Evolutionary conservation across 192 early-diverging fungal genomes (phyloP).

Genomic region (Cetraspora pellucida): DNA sequence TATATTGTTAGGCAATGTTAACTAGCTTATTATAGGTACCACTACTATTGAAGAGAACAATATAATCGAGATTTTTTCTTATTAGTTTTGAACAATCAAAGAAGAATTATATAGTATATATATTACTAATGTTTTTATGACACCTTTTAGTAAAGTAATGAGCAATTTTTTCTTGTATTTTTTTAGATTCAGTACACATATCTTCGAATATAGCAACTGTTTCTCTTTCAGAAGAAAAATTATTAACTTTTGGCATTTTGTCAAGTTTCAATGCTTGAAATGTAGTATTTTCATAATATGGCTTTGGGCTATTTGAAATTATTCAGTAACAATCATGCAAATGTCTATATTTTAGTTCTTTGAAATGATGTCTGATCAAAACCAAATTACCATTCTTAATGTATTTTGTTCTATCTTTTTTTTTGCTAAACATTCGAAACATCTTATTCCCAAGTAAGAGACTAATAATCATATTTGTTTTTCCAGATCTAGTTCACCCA

Average conservation of each 20-base stretch:
- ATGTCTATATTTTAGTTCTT: too few relatives aligned
- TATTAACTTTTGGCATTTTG: background rate
- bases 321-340: too few relatives aligned
- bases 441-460: slow-evolving; percentile 3
- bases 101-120: too few relatives aligned
- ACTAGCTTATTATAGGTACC: too few relatives aligned
- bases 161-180: background rate
- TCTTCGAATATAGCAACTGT: slow-evolving; percentile 3
- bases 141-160: background rate
- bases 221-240: background rate
- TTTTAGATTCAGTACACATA: slow-evolving; percentile 4
- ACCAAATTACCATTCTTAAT: slow-evolving; percentile 17
- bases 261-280: background rate
- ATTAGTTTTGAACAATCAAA: too few relatives aligned
- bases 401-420: background rate
- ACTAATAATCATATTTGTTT: slow-evolving; percentile 23
- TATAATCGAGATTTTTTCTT: too few relatives aligned
- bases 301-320: background rate
- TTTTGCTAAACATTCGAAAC: background rate
- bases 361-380: background rate
- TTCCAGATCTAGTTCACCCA: background rate
- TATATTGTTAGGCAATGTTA: too few relatives aligned
- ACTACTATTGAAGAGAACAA: too few relatives aligned
- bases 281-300: background rate
- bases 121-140: slow-evolving; percentile 4